A percentile compares a stretch with the other conserved stretches of the same genome.
Conservation (phyloP, 306 rosid species). For the Vigna unguiculata region DNA sequence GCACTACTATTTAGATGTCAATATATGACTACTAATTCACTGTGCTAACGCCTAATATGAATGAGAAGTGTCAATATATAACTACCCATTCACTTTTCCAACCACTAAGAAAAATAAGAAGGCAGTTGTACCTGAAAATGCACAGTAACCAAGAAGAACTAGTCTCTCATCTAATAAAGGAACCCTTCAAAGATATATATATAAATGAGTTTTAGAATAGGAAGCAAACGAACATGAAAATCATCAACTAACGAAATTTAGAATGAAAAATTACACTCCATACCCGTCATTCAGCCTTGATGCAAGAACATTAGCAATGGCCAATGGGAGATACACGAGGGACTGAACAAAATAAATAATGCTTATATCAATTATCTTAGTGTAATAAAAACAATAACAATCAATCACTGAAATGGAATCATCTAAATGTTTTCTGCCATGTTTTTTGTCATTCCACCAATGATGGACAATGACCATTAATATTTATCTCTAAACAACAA, state of each 20-base stretch:
- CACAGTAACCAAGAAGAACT: constrained; percentile 82
- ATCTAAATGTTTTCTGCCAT: constrained; percentile 4
- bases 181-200: constrained; percentile 54
- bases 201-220: constrained; percentile 42
- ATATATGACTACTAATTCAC: neutral
- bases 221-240: constrained; percentile 27
- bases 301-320: constrained; percentile 88
- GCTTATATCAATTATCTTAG: constrained; percentile 33
- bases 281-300: constrained; percentile 88
- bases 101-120: neutral
- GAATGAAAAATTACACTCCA: constrained; percentile 41
- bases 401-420: constrained; percentile 18
- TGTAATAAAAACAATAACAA: constrained; percentile 1
- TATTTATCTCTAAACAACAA: constrained; percentile 10
- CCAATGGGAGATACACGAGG: constrained; percentile 78
- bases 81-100: neutral
- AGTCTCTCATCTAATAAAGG: constrained; percentile 80
- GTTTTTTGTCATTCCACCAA: neutral
- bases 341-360: constrained; percentile 62
- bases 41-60: neutral
- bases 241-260: neutral
- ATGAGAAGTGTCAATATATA: neutral
- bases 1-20: neutral
- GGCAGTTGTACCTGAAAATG: constrained; percentile 62
- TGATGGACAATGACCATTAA: neutral